phyloP scores from a whole-genome alignment of 257 asterid species.

The Agastache rugosa region DNA sequence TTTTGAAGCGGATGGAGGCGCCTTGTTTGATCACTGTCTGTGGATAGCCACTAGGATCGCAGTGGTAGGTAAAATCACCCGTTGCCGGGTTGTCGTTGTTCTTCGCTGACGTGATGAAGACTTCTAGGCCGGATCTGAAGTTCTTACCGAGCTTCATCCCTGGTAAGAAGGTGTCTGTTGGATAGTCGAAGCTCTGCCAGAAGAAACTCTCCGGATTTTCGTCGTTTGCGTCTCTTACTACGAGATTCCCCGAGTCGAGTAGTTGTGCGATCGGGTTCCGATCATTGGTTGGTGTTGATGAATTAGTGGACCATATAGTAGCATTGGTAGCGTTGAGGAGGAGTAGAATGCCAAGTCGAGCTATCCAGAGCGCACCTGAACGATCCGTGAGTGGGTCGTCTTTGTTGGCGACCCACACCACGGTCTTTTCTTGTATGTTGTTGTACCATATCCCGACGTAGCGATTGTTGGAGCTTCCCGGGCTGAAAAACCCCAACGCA shows the following conservation, averaged over 20 bases:
- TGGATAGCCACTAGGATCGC: conserved; percentile 10
- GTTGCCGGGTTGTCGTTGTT: conserved; percentile 52
- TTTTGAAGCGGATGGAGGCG: not conserved
- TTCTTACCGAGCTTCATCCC: conserved; percentile 57
- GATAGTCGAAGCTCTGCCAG: conserved; percentile 67
- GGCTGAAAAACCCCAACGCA: conserved; percentile 29
- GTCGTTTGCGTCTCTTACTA: conserved; percentile 45
- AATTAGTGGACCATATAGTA: conserved; percentile 51
- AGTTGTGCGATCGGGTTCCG: conserved; percentile 43
- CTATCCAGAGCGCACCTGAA: conserved; percentile 41
- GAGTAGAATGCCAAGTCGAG: conserved; percentile 38
- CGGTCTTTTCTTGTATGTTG: conserved; percentile 25
- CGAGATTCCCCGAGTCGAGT: conserved; percentile 61
- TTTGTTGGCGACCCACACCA: conserved; percentile 61
- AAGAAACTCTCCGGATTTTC: conserved; percentile 52
- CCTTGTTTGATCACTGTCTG: conserved; percentile 1
- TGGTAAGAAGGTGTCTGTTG: conserved; percentile 53
- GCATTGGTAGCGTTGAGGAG: conserved; percentile 34
- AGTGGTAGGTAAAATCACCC: conserved; percentile 36
- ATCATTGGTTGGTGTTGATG: conserved; percentile 23
- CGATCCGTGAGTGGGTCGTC: conserved; percentile 35
- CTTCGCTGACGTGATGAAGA: conserved; percentile 45
- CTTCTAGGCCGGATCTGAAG: conserved; percentile 37
- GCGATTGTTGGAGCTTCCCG: not conserved
- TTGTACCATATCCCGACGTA: conserved; percentile 62